Evolutionary conservation across 306 rosid genomes (phyloP).

Genomic region (Fragaria iinumae): DNA sequence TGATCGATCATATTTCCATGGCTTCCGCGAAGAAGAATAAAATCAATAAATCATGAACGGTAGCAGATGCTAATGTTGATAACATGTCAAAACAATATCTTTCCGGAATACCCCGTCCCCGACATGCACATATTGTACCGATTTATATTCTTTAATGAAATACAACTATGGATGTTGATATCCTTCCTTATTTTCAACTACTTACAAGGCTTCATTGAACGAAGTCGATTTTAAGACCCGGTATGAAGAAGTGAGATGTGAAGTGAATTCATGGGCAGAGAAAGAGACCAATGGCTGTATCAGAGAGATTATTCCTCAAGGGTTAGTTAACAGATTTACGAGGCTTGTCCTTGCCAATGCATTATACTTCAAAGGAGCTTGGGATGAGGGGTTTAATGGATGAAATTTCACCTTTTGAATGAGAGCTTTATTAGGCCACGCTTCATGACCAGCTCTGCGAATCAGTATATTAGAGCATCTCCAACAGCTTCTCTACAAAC

Average conservation of each 20-base stretch:
- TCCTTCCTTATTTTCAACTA: too few species aligned
- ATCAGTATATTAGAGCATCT: not conserved
- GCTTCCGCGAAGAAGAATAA: not conserved
- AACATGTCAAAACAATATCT: too few species aligned
- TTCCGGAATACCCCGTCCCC: too few species aligned
- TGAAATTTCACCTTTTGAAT: constrained; percentile 14
- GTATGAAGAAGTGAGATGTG: not conserved
- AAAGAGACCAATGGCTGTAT: not conserved
- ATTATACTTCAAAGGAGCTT: constrained; percentile 33
- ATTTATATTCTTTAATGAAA: too few species aligned
- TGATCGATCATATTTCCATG: not conserved
- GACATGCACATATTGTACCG: too few species aligned
- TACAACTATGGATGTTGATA: too few species aligned
- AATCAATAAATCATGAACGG: not conserved
- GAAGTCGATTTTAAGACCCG: not conserved
- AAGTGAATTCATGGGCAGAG: not conserved
- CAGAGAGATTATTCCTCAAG: not conserved
- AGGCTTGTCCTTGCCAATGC: constrained; percentile 22
- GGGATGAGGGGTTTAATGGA: not conserved
- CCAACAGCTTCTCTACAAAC: constrained; percentile 9
- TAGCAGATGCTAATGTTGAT: too few species aligned
- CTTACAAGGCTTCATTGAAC: not conserved
- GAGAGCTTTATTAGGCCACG: not conserved
- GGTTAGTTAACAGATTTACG: not conserved
- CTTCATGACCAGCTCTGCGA: not conserved